Percentiles rank a stretch among this genome's conserved stretches.
Evolutionary conservation across 495 filamentous ascomycete species (phyloP).

Genomic region (Neurospora intermedia): DNA sequence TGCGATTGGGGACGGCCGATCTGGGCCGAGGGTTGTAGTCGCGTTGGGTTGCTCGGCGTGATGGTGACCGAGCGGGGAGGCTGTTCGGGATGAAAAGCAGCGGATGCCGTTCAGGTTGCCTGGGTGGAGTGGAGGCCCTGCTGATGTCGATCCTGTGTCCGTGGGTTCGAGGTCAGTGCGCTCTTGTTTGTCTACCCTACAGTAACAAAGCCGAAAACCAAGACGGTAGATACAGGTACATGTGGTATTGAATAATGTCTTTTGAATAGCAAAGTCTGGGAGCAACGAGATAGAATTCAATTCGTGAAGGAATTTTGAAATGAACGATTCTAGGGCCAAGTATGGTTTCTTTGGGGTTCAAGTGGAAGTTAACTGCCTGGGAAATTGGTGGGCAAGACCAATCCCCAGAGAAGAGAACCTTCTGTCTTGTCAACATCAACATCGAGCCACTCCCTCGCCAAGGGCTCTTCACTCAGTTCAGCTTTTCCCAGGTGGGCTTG

Average conservation of each 20-base stretch:
- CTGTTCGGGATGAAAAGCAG: neutral
- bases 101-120: neutral
- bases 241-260: no score
- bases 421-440: neutral
- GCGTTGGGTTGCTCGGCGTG: neutral
- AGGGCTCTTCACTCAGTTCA: neutral
- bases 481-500: neutral
- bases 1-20: neutral
- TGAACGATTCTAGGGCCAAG: neutral
- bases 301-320: neutral
- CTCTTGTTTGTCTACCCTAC: no score
- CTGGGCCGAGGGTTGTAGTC: neutral
- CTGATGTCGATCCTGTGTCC: neutral
- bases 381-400: no score
- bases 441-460: neutral
- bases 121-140: neutral
- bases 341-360: neutral
- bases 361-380: no score
- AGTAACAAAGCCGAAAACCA: neutral
- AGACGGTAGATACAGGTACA: neutral
- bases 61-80: neutral
- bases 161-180: no score
- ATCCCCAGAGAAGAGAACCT: neutral
- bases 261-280: neutral
- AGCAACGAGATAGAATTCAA: neutral